A percentile compares a stretch with the other conserved stretches of the same genome.
Evolutionary conservation across 2,329 filamentous ascomycete genomes (phyloP).

Genomic region (Aspergillus puulaauensis): DNA sequence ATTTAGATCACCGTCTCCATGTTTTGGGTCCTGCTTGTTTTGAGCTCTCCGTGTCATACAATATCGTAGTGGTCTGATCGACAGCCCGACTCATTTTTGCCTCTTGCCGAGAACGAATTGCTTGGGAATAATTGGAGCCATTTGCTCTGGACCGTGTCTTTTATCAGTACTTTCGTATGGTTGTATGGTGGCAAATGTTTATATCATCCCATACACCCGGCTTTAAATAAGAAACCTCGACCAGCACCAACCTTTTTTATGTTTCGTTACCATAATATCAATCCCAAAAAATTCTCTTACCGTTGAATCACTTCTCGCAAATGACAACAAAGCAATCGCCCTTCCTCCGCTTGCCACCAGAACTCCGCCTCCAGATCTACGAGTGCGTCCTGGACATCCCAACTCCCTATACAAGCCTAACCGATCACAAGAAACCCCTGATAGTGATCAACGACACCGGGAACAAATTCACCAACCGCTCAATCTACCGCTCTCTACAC

Average conservation of each 20-base stretch:
- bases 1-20: too few relatives aligned
- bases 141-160: background rate
- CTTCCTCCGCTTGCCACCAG: slow-evolving; percentile 29
- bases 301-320: background rate
- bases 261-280: too few relatives aligned
- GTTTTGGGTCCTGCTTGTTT: too few relatives aligned
- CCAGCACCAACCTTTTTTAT: background rate
- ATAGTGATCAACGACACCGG: slow-evolving; percentile 36
- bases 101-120: background rate
- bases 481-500: slow-evolving; percentile 30
- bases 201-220: background rate
- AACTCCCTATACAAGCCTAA: slow-evolving; percentile 25
- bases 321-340: slow-evolving; percentile 9
- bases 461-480: slow-evolving; percentile 31
- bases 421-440: slow-evolving; percentile 20
- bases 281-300: background rate
- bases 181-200: background rate
- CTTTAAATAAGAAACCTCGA: background rate
- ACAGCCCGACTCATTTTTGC: background rate
- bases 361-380: slow-evolving; percentile 37
- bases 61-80: background rate
- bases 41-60: too few relatives aligned
- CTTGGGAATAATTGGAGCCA: background rate
- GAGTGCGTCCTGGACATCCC: slow-evolving; percentile 30
- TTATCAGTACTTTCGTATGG: background rate